Evolutionary conservation across 2,329 filamentous ascomycete genomes (phyloP), one percentile per base, ranked within the genome.

Genomic region (Akanthomyces uredinophilus): DNA sequence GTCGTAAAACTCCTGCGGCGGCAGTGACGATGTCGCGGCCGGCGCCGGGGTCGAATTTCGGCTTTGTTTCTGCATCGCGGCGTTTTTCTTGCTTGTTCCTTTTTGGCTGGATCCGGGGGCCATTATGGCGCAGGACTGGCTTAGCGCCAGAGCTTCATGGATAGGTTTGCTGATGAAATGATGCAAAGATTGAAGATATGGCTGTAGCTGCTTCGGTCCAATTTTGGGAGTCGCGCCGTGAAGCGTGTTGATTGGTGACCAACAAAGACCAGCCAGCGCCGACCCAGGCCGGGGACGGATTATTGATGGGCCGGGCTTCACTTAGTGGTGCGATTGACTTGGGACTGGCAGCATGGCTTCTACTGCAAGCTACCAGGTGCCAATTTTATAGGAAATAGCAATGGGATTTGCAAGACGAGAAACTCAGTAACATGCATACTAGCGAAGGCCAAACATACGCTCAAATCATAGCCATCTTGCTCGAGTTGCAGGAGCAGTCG

Each of bases 21-120:
- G 83, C 44, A 86, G 79, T 71, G 73, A 81, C 68, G 73, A 77
- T 27, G 70, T 68, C 13, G 75, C 73, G 47, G 72, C 73, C 35
- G 90, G 91, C 55, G 71, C 73, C 41, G 90, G 91, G 18, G 90
- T 94, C 41, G 89, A 91, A 74, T 92, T 93, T 70, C 90, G 87
- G 72, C 89, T 92, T 68, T 87, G 89, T 67, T 87, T 86, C 67
- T 84, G 84, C 64, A 86, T 82, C 68, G 83, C 82, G 67, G 81
- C 78, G 65, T 75, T 75, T 76, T 91, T 91, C 78, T 88, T 88
- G 71, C 85, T 81, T 29, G 84, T 85, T 63, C 85, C 85, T 69
- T 86, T 85, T 70, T 87, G 83, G 66, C 82, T 80, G 53, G 82
- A 79, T 61, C 77, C 77, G 32, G 83, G 82, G 71, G 85, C 82